Evolutionary conservation across 441 rosid species (phyloP).

Genomic region (Gossypium trilobum): DNA sequence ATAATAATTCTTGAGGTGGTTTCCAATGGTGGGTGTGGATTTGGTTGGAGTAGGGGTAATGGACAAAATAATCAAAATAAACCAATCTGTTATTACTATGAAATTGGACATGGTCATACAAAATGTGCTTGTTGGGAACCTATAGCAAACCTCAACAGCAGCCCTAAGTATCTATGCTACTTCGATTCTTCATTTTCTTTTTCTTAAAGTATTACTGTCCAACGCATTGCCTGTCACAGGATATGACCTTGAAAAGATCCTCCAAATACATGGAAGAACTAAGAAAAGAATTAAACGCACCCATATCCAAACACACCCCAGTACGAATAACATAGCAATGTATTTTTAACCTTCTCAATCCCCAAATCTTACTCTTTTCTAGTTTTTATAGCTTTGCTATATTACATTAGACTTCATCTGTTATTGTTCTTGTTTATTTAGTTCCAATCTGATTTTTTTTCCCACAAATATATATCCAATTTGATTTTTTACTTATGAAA

Average conservation of each 20-base stretch:
- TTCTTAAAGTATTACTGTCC: not conserved
- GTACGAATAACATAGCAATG: too few relatives aligned
- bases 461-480: too few relatives aligned
- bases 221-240: not conserved
- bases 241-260: too few relatives aligned
- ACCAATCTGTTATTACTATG: not conserved
- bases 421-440: too few relatives aligned
- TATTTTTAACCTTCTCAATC: too few relatives aligned
- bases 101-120: not conserved
- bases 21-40: not conserved
- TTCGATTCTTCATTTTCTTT: not conserved
- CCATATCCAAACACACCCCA: too few relatives aligned
- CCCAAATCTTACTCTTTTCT: too few relatives aligned
- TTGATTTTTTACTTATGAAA: not conserved
- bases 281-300: too few relatives aligned
- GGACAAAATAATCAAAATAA: not conserved
- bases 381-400: too few relatives aligned
- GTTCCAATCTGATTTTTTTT: too few relatives aligned
- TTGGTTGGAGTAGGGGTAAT: not conserved
- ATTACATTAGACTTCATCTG: too few relatives aligned
- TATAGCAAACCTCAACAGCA: not conserved
- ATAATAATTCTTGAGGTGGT: not conserved
- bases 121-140: not conserved
- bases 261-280: too few relatives aligned
- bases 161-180: not conserved